Percentiles rank a stretch among this genome's conserved stretches.
phyloP scores from a whole-genome alignment of 2,329 filamentous ascomycete genomes.

The Ceratocystis smalleyi region DNA sequence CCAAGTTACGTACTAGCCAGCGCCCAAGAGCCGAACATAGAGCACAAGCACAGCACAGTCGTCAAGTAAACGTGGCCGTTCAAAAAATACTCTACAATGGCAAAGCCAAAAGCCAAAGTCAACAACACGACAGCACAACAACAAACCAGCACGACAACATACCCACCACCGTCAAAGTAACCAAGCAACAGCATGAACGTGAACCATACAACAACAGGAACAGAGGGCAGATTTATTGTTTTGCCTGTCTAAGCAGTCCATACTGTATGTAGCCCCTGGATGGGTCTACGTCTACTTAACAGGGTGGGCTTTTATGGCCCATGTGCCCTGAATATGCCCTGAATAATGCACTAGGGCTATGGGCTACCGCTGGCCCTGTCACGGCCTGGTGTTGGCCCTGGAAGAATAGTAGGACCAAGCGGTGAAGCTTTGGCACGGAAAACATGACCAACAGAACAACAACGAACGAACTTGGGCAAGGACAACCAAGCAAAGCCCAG shows the following conservation, averaged over 20 bases:
- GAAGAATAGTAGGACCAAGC: not conserved
- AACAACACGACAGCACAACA: not conserved
- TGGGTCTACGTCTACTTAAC: not conserved
- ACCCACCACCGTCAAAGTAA: not conserved
- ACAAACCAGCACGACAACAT: not conserved
- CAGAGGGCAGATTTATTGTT: not conserved
- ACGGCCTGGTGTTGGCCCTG: not conserved
- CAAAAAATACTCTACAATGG: too few relatives aligned
- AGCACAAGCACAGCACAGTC: too few relatives aligned
- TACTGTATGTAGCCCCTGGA: not conserved
- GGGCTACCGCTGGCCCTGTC: not conserved
- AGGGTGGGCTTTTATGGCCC: not conserved
- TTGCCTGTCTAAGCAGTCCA: too few relatives aligned
- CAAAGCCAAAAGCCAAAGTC: constrained; percentile 7
- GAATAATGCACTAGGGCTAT: not conserved
- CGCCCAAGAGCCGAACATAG: too few relatives aligned
- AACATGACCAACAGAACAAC: not conserved
- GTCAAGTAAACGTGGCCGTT: constrained; percentile 16
- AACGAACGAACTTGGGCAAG: not conserved
- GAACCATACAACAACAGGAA: not conserved
- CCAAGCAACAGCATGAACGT: constrained; percentile 4
- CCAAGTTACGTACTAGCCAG: not conserved
- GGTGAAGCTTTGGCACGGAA: not conserved
- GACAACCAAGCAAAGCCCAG: not conserved
- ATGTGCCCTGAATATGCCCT: not conserved